Evolutionary conservation across 805 yeast genomes (phyloP), one percentile per base, ranked within the genome.

Genomic region (Ogataea allantospora): DNA sequence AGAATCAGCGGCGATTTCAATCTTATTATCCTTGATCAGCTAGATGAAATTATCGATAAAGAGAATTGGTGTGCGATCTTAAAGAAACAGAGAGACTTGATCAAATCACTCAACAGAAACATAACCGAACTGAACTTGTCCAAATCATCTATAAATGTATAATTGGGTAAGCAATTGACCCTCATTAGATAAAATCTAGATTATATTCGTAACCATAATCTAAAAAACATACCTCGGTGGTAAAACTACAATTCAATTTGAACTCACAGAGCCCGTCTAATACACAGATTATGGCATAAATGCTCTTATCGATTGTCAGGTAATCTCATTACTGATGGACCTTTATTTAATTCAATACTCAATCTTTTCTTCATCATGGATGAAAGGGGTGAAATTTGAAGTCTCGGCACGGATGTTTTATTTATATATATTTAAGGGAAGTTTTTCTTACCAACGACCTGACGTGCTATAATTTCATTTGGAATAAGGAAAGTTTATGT

Each of bases 1-100:
- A 68, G 88, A 45, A 75, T 77, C 14, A 82, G 85, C 10, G 77
- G 77, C 3, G 86, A 83, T 50, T 85, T 86, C 57, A 82, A 85
- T 62, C 59, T 68, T 20, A 47, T 74, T n/a, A 59, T 79, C 35
- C 55, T 72, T 1, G 58, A 67, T 42, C 66, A 67, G 27, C 50
- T 77, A 10, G 30, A 48, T 1, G 55, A 50, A 16, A 35, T 65
- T 2, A 51, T 68, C 2, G 60, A 66, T n/a, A 54, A 59, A 17
- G 45, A 48, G 5, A 69, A 68, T 30, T 75, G 80, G 79, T 46
- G 45, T 4, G 48, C 46, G 9, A 71, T 75, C 0, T 48, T 67
- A 19, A 57, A 58, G 41, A 73, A 71, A 47, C 80, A 75, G 53
- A 63, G 63, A 43, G 58, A 60, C 11, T 44, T 65, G 30, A 54